These are phyloP conservation scores for Flueggea neowawraea DNA, from an alignment of 441 rosid genomes.

Conservation along the genomic window DNA sequence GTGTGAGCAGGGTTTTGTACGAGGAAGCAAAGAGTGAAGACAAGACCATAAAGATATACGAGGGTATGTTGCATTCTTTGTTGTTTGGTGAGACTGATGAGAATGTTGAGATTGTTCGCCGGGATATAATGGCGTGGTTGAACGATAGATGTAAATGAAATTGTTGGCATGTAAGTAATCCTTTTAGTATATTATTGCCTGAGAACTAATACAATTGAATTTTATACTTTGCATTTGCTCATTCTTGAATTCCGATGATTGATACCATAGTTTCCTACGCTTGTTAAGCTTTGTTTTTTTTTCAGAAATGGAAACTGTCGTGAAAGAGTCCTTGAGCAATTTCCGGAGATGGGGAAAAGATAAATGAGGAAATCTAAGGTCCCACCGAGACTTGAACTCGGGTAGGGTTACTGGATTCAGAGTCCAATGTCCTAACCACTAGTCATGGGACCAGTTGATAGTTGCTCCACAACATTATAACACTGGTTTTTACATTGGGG, in stretches of 20 bases:
- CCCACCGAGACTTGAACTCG: conserved; percentile 6
- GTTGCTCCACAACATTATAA: not conserved
- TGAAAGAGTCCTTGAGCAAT: too few relatives aligned
- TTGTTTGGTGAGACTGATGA: conserved; percentile 34
- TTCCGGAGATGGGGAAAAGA: too few relatives aligned
- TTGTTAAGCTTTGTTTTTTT: too few relatives aligned
- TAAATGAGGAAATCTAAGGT: not conserved
- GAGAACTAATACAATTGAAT: not conserved
- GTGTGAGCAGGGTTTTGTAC: conserved; percentile 63
- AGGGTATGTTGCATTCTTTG: conserved; percentile 87
- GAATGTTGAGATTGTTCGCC: conserved; percentile 16
- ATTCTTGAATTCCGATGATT: too few relatives aligned
- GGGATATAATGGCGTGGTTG: conserved; percentile 40
- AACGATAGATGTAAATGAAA: conserved; percentile 34
- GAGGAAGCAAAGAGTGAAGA: conserved; percentile 54
- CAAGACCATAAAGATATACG: conserved; percentile 65
- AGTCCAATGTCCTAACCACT: conserved; percentile 9
- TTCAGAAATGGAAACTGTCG: too few relatives aligned
- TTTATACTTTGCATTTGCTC: not conserved
- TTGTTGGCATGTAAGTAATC: not conserved
- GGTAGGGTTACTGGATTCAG: conserved; percentile 7
- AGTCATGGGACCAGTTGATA: too few relatives aligned
- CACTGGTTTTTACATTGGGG: too few relatives aligned
- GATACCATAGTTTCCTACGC: too few relatives aligned
- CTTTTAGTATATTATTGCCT: not conserved